Evolutionary conservation across 1,284 basidiomycete genomes (phyloP), one percentile per base, ranked within the genome.

Genomic region (Kalmanozyma brasiliensis): DNA sequence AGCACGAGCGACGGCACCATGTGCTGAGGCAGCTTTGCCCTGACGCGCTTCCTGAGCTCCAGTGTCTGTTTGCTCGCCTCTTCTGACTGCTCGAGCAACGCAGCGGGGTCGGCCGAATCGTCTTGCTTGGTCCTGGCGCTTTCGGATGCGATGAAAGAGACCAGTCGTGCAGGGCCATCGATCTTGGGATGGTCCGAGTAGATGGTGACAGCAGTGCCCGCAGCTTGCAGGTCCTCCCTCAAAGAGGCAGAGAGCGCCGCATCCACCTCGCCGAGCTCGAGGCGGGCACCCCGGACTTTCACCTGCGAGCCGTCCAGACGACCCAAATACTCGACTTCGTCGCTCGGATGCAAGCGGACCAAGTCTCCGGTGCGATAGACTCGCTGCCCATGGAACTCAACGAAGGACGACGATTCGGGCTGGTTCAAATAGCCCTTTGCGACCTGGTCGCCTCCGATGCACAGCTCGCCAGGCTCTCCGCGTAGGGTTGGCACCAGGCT

Each of bases 341-440:
- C 73, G 37, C 35, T 52, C 2, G 77, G 70, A 16, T 66, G 52
- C 46, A 81, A 46, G 8, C 77, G 62, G 10, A 73, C 79, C 38
- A 72, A 53, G 35, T 81, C 79, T 34, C 79, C 79, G 6, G 79
- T 81, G 8, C 76, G 73, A 36, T 81, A 81, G 20, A 74, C 51
- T 14, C 47, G 49, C 13, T 60, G 49, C 2, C 55, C 69, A 0
- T 60, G 36, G 30, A 42, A 72, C 2, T 38, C 26, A 20, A 63
- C 53, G 46, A 80, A 80, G 1, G 73, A 70, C 2, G 41, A 35
- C 17, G 59, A 52, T 11, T 64, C 62, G 0, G 66, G 58, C 9
- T 62, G 56, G 29, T 69, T 62, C 22, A 77, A 41, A 44, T 81
- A 81, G 40, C 74, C 73, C 7, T 42, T 60, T 1, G 74, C 77